Base-by-base conservation (phyloP, 768 basidiomycete genomes). In the Amanita muscaria region DNA sequence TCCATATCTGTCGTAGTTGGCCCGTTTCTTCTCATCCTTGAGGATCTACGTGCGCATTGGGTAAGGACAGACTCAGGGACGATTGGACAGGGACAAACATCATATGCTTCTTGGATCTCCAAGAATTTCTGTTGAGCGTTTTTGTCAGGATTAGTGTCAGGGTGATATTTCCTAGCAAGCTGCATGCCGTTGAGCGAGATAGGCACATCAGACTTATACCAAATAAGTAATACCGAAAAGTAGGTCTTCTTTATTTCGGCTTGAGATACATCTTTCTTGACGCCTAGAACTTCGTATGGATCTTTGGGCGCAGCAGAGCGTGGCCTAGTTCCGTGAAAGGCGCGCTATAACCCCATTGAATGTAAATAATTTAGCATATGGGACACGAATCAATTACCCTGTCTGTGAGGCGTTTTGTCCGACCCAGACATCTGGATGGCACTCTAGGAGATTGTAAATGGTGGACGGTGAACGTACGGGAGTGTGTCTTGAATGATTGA, bases 161-260 rank as follows among this genome's bases (percentile, higher is more conserved):
- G 96, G 63, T 99, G 96, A 58, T 86, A 96, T 70, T 98, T 94
- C 49, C 94, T 87, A 14, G 96, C 96, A 51, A 99, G 83, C 94
- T 96, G 58, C 25, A 51, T 27, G 44, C 11, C 4, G 49, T 45
- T 42, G 54, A 54, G 49, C 44, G 45, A 52, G 24, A 40, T 38
- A 48, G 19, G 23, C n/a, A 31, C 7, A 10, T 21, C 22, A 23
- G 23, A 30, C 11, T 25, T 34, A n/a, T 25, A 41, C 33, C n/a
- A 34, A 42, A 42, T 5, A 5, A 30, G 44, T 22, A 38, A 56
- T 61, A 96, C 94, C 59, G 87, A 74, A 64, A 97, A 99, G 65
- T 99, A 99, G 2, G 77, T 76, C 68, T 98, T 98, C 79, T 99
- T 99, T 57, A 99, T 97, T 53, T 98, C 91, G 16, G 83, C 77